Evolutionary conservation across 768 basidiomycete species (phyloP).

Genomic region (Hygrophorus russula): DNA sequence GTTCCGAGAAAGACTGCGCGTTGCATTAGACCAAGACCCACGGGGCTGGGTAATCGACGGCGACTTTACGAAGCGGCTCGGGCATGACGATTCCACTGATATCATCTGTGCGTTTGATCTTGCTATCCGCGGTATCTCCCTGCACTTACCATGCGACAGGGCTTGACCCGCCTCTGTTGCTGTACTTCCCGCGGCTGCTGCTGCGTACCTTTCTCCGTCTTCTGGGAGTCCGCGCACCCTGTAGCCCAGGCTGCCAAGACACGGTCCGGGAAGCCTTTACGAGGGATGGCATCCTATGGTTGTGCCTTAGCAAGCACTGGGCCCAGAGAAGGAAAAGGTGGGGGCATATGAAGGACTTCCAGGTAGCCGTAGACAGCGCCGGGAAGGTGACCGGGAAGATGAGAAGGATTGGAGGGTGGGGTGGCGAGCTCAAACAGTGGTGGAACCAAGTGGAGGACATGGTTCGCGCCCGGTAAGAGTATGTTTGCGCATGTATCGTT

Average conservation of each 20-base stretch:
- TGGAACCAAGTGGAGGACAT: slow-evolving; percentile 21
- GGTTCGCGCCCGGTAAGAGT: slow-evolving; percentile 7
- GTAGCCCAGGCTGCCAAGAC: slow-evolving; percentile 41
- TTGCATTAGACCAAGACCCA: slow-evolving; percentile 16
- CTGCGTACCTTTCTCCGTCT: slow-evolving; percentile 41
- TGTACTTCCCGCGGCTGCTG: slow-evolving; percentile 51
- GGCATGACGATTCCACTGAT: slow-evolving; percentile 31
- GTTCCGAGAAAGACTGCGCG: slow-evolving; percentile 19
- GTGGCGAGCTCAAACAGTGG: slow-evolving; percentile 31
- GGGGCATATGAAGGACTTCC: slow-evolving; percentile 20
- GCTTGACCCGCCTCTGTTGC: slow-evolving; percentile 52
- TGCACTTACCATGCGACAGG: slow-evolving; percentile 24
- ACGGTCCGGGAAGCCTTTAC: slow-evolving; percentile 30
- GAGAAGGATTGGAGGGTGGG: slow-evolving; percentile 43
- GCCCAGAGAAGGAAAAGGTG: slow-evolving; percentile 14
- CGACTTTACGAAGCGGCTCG: slow-evolving; percentile 21
- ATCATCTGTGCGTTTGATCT: slow-evolving; percentile 34
- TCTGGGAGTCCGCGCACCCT: slow-evolving; percentile 21
- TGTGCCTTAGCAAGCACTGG: slow-evolving; percentile 34
- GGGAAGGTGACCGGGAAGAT: slow-evolving; percentile 20
- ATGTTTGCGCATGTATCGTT: too few relatives aligned
- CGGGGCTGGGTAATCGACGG: slow-evolving; percentile 49
- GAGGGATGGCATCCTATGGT: slow-evolving; percentile 39
- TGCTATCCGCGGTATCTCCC: neutral
- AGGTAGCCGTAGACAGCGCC: slow-evolving; percentile 20